Evolutionary conservation across 2,329 filamentous ascomycete genomes (phyloP), one percentile per base, ranked within the genome.

Genomic region (Xylariaceae sp.): DNA sequence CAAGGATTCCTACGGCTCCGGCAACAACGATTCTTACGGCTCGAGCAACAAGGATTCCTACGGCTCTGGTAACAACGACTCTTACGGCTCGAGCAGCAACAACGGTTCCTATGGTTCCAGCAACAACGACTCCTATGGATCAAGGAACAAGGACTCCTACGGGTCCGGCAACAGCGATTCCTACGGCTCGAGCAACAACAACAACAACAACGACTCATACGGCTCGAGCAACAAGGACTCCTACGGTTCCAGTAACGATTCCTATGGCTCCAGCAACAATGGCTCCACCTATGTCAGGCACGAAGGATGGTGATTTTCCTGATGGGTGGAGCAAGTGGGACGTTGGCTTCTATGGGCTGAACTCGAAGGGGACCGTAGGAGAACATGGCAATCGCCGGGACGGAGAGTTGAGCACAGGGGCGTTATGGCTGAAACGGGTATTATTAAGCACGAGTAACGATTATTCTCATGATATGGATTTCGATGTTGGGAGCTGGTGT

Each of bases 211-310:
- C 5, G 32, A 46, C 43, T 40, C 44, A 2, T 47, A 44, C 16
- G 48, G 51, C 3, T 49, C 44, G 15, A 50, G 44, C 47, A 43
- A 56, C 39, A 21, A 52, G 5, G 47, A 51, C 12, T 47, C 49
- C 22, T 48, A 46, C 36, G 39, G 54, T 7, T 54, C 47, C 15
- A 44, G 30, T 21, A 44, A 54, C 8, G 44, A 53, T 18, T 42
- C 47, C 1, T 51, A 47, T 19, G 54, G 55, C 22, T 57, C 56
- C 32, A 56, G 63, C 57, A 61, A 48, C 43, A 63, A 63, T 48
- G 62, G 61, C 43, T 63, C 61, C 7, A n/a, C n/a, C n/a, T n/a
- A n/a, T n/a, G n/a, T n/a, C n/a, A n/a, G n/a, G n/a, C n/a, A n/a
- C n/a, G n/a, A 26, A 26, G 4, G 26, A 26, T 26, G 26, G 26